phyloP scores from a whole-genome alignment of 2,329 filamentous ascomycete species.

The Aureobasidium sp. region DNA sequence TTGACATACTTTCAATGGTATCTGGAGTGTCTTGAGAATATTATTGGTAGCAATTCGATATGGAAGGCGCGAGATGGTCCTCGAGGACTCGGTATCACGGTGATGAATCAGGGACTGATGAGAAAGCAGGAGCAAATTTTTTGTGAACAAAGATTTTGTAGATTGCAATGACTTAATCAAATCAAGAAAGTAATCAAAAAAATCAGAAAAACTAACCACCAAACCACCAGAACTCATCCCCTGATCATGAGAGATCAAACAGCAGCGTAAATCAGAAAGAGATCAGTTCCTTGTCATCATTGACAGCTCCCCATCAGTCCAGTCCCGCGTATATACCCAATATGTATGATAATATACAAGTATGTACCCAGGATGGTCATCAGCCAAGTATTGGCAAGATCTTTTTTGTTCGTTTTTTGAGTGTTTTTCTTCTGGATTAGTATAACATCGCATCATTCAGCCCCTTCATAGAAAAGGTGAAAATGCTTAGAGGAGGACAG shows the following conservation, averaged over 20 bases:
- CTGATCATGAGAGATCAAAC: neutral
- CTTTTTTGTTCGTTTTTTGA: conserved; percentile 4
- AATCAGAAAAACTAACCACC: conserved; percentile 5
- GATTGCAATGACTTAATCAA: conserved; percentile 1
- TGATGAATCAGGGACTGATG: too few species aligned
- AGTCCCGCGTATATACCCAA: neutral
- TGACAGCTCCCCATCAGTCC: conserved; percentile 14
- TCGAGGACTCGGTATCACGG: neutral
- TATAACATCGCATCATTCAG: neutral
- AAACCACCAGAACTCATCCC: neutral
- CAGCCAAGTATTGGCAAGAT: neutral
- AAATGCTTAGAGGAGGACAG: conserved; percentile 15
- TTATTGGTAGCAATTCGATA: neutral
- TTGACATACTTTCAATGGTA: neutral
- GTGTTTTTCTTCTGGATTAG: neutral
- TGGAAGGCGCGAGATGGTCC: neutral
- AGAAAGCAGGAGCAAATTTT: neutral
- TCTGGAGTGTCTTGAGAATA: neutral
- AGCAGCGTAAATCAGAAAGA: conserved; percentile 16
- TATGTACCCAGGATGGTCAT: conserved; percentile 5
- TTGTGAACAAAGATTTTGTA: conserved; percentile 10
- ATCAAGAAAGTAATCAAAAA: neutral
- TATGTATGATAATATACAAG: neutral
- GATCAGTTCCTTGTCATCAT: conserved; percentile 5
- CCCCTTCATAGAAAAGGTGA: neutral